phyloP scores from a whole-genome alignment of 2,329 filamentous ascomycete species.

The Fulvia fulva region DNA sequence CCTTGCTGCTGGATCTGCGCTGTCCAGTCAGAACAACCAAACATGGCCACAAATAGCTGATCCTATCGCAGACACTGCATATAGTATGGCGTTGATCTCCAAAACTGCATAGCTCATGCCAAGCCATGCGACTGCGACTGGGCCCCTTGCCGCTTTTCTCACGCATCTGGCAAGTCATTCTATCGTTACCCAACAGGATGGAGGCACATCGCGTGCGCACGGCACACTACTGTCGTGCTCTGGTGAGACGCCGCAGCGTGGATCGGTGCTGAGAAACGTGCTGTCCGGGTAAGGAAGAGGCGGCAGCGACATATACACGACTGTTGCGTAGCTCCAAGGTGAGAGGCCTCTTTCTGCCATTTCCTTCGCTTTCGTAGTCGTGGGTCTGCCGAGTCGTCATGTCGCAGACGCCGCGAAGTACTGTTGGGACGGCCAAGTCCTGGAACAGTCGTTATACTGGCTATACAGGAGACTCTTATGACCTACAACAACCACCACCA shows the following conservation, averaged over 20 bases:
- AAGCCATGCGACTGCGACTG: slow-evolving; percentile 3
- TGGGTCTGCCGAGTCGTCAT: slow-evolving; percentile 17
- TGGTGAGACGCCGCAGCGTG: neutral
- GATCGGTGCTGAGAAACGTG: neutral
- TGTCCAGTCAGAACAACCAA: slow-evolving; percentile 4
- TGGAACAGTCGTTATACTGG: slow-evolving; percentile 29
- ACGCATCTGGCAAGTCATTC: neutral
- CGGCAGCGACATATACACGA: slow-evolving; percentile 19
- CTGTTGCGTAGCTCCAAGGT: slow-evolving; percentile 7
- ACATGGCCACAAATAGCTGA: slow-evolving; percentile 5
- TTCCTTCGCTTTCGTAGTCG: slow-evolving; percentile 12
- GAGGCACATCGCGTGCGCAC: slow-evolving; percentile 1
- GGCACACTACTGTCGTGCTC: neutral
- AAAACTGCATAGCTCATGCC: slow-evolving; percentile 5
- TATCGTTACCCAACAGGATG: neutral
- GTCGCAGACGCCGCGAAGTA: slow-evolving; percentile 30
- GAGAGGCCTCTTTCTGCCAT: neutral
- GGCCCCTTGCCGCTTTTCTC: neutral
- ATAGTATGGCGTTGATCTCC: neutral
- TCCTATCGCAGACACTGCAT: slow-evolving; percentile 4
- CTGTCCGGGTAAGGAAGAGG: slow-evolving; percentile 4
- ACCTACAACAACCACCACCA: slow-evolving; percentile 17
- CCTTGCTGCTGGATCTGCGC: neutral
- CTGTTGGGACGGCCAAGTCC: slow-evolving; percentile 32
- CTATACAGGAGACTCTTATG: slow-evolving; percentile 28